Conservation (phyloP, 345 rosid genomes). For the Aquilaria sinensis region DNA sequence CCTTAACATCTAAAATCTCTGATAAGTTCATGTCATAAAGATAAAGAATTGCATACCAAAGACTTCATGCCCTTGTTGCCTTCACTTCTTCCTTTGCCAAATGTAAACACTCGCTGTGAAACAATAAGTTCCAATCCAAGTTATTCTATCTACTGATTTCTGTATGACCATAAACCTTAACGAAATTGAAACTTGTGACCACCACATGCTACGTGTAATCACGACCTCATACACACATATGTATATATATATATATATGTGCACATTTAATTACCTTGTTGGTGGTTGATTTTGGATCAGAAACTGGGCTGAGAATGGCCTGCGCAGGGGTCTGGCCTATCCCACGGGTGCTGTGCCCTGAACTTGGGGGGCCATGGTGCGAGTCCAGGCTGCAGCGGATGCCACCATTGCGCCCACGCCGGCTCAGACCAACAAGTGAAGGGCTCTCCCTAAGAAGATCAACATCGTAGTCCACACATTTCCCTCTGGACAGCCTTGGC, state of each 20-base stretch:
- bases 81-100: slow-evolving; percentile 87
- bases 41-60: slow-evolving; percentile 45
- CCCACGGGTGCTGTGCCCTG: slow-evolving; percentile 3
- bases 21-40: background rate
- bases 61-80: slow-evolving; percentile 97
- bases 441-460: slow-evolving; percentile 19
- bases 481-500: slow-evolving; percentile 25
- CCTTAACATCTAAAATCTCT: background rate
- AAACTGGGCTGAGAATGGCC: slow-evolving; percentile 37
- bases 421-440: slow-evolving; percentile 14
- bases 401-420: slow-evolving; percentile 11
- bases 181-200: background rate
- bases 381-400: slow-evolving; percentile 18
- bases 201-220: too few species aligned
- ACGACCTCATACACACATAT: background rate
- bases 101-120: slow-evolving; percentile 71
- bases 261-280: slow-evolving; percentile 33
- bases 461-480: slow-evolving; percentile 20
- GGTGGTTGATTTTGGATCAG: slow-evolving; percentile 38
- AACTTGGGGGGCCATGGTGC: background rate
- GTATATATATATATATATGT: background rate
- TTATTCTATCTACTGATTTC: background rate
- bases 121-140: background rate
- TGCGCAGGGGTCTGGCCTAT: slow-evolving; percentile 19
- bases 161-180: background rate